Base-by-base conservation (phyloP, 2,329 filamentous ascomycete genomes). In the Blumeria graminis region DNA sequence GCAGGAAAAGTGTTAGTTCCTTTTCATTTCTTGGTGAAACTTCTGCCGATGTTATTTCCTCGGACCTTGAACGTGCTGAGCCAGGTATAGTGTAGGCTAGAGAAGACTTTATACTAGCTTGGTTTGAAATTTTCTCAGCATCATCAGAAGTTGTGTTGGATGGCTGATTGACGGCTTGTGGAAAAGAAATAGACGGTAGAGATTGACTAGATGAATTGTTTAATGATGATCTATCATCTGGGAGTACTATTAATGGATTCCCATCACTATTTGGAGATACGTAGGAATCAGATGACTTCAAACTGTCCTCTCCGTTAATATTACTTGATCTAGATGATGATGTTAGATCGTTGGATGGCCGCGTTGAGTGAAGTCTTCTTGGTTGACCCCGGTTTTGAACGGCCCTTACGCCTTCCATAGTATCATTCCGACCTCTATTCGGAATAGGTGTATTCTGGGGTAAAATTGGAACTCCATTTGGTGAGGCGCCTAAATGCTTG, bases 1-100 rank as follows among this genome's bases (percentile, higher is more conserved):
- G 90, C 59, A 96, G 69, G 67, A 96, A 98, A 41, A 98, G 72
- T 0, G 90, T 96, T 55, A 98, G 74, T 62, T 95, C 88, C 66
- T 94, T 94, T 8, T 81, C 82, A 6, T 81, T 70, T 7, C 73
- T 81, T 8, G 86, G 87, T 0, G 84, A 84, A 55, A 75, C 73
- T 45, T 82, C 81, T 22, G 78, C 72, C 34, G 71, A 68, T 60
- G 78, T 79, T 45, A 75, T 74, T 55, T 74, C 72, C 33, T 74
- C 71, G 57, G 74, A 77, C 58, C 32, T 56, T 13, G 55, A 55
- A 11, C 71, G 68, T 54, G 75, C 72, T 1, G 70, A 70, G 22
- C 22, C 22, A 28, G 0, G 71, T 70, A 34, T 68, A 60, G 28
- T 55, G 56, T 28, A 28, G 22, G 22, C 22, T 28, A 28, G 22